Conservation (phyloP, 805 yeast species). For the Pichia sporocuriosa region DNA sequence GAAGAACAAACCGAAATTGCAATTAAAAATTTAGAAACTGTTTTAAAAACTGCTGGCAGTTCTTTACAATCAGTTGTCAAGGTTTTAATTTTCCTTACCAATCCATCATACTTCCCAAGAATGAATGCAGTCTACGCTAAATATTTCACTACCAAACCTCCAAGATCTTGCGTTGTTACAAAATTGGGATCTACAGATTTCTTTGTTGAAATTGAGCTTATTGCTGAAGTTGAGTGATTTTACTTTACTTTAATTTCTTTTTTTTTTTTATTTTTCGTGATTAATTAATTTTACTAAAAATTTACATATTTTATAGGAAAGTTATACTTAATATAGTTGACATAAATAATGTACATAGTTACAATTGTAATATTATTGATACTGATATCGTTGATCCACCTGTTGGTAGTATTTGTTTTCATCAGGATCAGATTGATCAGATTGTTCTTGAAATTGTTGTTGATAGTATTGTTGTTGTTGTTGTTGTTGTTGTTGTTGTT, state of each 20-base stretch:
- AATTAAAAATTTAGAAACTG: conserved; percentile 35
- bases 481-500: conserved; percentile 14
- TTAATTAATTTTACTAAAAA: not conserved
- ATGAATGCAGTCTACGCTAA: conserved; percentile 43
- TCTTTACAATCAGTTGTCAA: conserved; percentile 39
- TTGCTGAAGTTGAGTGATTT: conserved; percentile 23
- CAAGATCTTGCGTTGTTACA: conserved; percentile 45
- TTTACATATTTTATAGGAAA: too few relatives aligned
- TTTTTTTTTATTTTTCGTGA: not conserved
- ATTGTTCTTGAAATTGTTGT: too few relatives aligned
- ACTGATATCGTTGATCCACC: too few relatives aligned
- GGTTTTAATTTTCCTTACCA: conserved; percentile 41
- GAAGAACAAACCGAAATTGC: conserved; percentile 41
- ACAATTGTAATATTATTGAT: too few relatives aligned
- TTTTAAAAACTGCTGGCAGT: conserved; percentile 38
- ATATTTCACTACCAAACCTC: conserved; percentile 42
- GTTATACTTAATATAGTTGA: too few relatives aligned
- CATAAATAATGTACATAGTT: too few relatives aligned
- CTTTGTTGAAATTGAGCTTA: conserved; percentile 44
- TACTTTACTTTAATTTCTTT: not conserved
- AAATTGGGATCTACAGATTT: conserved; percentile 39
- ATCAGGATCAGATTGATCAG: too few relatives aligned
- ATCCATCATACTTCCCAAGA: conserved; percentile 33
- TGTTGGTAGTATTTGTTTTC: too few relatives aligned
- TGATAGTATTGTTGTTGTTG: too few relatives aligned